Conservation (phyloP, 176 grass and related monocot genomes). For the Stipa capillata region DNA sequence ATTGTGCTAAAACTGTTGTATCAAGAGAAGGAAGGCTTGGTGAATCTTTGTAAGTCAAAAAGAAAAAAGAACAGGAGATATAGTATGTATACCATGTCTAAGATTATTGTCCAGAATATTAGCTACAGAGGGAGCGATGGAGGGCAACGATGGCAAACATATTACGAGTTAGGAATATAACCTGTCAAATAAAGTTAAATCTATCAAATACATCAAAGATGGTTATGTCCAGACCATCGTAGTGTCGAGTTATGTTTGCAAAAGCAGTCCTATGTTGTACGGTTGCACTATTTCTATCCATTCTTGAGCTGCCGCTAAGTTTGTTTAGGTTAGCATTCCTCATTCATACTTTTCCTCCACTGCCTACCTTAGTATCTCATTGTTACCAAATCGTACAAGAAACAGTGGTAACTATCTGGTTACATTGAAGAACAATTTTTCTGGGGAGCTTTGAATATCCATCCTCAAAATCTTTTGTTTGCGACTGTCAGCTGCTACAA, state of each 20-base stretch:
- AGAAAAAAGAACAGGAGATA: slow-evolving; percentile 1
- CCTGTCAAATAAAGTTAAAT: not conserved
- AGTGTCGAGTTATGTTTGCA: not conserved
- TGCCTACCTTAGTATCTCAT: not conserved
- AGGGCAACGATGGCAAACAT: not conserved
- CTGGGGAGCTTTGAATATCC: not conserved
- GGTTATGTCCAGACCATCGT: not conserved
- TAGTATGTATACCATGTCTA: not conserved
- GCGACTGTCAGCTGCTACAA: not conserved
- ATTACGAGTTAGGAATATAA: not conserved
- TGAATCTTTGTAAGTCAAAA: not conserved
- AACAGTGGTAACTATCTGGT: not conserved
- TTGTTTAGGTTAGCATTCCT: not conserved
- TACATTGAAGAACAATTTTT: not conserved
- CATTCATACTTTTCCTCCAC: not conserved
- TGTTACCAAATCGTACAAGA: not conserved
- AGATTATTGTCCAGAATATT: slow-evolving; percentile 3
- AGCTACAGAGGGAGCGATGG: not conserved
- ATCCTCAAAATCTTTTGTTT: not conserved
- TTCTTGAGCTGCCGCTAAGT: not conserved
- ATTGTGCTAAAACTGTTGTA: slow-evolving; percentile 3
- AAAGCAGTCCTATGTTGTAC: not conserved
- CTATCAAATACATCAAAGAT: not conserved
- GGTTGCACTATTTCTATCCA: not conserved
- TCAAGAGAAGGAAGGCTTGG: not conserved